A percentile compares a stretch with the other conserved stretches of the same genome.
Evolutionary conservation across 2,329 filamentous ascomycete genomes (phyloP).

Genomic region (Microdochium bolleyi): DNA sequence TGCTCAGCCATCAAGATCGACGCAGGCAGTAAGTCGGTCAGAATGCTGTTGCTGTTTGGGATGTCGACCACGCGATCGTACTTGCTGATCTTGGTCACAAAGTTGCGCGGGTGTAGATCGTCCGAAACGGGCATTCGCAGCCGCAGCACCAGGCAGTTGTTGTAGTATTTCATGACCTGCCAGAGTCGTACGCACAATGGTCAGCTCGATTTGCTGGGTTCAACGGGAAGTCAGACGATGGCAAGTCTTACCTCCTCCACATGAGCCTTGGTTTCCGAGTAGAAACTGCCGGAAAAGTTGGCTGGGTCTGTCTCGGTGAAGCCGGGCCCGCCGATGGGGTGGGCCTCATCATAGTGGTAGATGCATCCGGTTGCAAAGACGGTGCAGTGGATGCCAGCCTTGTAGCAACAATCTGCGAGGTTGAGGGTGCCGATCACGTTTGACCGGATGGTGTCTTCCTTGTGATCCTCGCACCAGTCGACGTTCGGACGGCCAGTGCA

Average conservation of each 20-base stretch:
- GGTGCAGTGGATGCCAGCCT: conserved; percentile 52
- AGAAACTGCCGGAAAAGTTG: conserved; percentile 62
- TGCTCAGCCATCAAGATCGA: conserved; percentile 53
- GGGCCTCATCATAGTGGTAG: conserved; percentile 54
- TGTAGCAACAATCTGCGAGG: conserved; percentile 52
- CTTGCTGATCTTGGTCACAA: conserved; percentile 60
- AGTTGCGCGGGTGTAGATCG: conserved; percentile 58
- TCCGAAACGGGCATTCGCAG: conserved; percentile 64
- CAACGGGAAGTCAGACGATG: background rate
- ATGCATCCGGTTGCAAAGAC: conserved; percentile 63
- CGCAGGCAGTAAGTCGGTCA: conserved; percentile 55
- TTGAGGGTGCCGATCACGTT: conserved; percentile 61
- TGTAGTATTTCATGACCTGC: conserved; percentile 54
- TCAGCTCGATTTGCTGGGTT: conserved; percentile 1
- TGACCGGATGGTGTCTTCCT: conserved; percentile 57
- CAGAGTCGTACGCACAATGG: conserved; percentile 3
- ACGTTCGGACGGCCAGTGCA: conserved; percentile 61
- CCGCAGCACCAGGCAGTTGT: conserved; percentile 54
- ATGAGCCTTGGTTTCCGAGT: conserved; percentile 58
- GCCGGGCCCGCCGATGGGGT: conserved; percentile 51
- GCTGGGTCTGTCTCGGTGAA: conserved; percentile 54
- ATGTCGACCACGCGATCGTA: conserved; percentile 61
- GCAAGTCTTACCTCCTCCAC: conserved; percentile 48
- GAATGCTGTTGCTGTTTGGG: conserved; percentile 60
- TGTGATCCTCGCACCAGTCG: conserved; percentile 66